Conservation (phyloP, 2,329 filamentous ascomycete species). For the Colletotrichum siamense region DNA sequence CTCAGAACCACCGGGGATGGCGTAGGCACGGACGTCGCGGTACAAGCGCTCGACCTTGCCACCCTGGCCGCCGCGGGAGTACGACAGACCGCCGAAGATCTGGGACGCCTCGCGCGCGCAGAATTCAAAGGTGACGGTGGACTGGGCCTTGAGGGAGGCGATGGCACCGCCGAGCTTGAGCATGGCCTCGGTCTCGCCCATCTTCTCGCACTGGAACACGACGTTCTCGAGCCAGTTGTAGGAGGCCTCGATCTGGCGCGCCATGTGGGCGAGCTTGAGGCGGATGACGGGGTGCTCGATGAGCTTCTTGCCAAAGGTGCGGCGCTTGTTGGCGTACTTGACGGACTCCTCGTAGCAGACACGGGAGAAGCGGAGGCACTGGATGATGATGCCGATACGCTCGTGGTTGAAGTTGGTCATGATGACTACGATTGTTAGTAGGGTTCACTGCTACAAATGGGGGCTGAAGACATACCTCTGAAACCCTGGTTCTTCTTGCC, state of each 20-base stretch:
- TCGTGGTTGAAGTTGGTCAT: conserved; percentile 99
- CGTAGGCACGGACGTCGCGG: conserved; percentile 93
- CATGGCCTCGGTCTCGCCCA: conserved; percentile 96
- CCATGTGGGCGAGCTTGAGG: conserved; percentile 98
- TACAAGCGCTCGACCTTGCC: conserved; percentile 95
- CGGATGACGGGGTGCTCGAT: conserved; percentile 98
- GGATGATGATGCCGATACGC: conserved; percentile 97
- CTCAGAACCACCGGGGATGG: conserved; percentile 93
- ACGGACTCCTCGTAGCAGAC: conserved; percentile 97
- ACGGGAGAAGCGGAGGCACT: conserved; percentile 91
- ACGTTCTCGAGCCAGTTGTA: conserved; percentile 97
- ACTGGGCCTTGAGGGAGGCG: conserved; percentile 90
- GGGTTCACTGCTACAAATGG: conserved; percentile 6
- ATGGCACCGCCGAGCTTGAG: conserved; percentile 93
- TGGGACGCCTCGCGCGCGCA: conserved; percentile 95
- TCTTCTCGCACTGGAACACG: conserved; percentile 90
- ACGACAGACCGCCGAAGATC: conserved; percentile 95
- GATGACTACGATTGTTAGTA: conserved; percentile 66
- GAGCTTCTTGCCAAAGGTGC: conserved; percentile 94
- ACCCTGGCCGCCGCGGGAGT: conserved; percentile 92
- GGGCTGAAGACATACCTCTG: conserved; percentile 61
- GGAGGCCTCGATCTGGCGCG: conserved; percentile 94
- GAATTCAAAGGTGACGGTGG: conserved; percentile 95
- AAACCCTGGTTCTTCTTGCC: conserved; percentile 99
- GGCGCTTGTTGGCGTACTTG: conserved; percentile 96